These are phyloP conservation scores for Termitomyces sp. DNA, from an alignment of 768 basidiomycete genomes.

Conservation along the genomic window DNA sequence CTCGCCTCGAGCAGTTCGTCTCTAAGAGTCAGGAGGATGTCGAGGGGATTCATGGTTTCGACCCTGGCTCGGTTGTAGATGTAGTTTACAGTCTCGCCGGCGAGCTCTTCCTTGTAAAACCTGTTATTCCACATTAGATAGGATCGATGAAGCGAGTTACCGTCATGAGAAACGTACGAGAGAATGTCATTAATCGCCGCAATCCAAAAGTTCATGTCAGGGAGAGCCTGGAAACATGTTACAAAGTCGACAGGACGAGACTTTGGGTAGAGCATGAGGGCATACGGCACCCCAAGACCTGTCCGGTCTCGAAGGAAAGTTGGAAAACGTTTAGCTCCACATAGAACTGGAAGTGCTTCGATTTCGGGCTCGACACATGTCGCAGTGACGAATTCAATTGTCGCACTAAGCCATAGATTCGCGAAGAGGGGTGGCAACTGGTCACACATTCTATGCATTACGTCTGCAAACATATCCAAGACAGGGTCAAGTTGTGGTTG, in stretches of 20 bases:
- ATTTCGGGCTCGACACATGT: slow-evolving; percentile 9
- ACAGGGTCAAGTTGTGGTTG: slow-evolving; percentile 14
- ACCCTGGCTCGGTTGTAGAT: slow-evolving; percentile 17
- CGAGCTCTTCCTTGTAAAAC: slow-evolving; percentile 22
- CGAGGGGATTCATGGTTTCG: slow-evolving; percentile 5
- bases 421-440: slow-evolving; percentile 8
- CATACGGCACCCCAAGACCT: background rate
- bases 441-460: slow-evolving; percentile 8
- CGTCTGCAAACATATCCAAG: slow-evolving; percentile 6
- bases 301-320: slow-evolving; percentile 16
- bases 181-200: too few species aligned
- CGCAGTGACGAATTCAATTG: slow-evolving; percentile 10
- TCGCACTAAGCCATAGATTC: slow-evolving; percentile 12
- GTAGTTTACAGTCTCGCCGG: slow-evolving; percentile 18
- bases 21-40: slow-evolving; percentile 14
- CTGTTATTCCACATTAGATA: background rate
- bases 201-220: too few species aligned
- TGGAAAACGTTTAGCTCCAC: slow-evolving; percentile 15
- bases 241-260: slow-evolving; percentile 9
- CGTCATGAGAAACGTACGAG: background rate
- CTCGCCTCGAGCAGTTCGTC: slow-evolving; percentile 13
- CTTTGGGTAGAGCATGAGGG: slow-evolving; percentile 18
- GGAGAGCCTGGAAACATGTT: slow-evolving; percentile 17
- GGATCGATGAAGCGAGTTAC: background rate
- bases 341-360: background rate